Conservation (phyloP, 169 alveolate genomes). For the Plasmodium yoelii region DNA sequence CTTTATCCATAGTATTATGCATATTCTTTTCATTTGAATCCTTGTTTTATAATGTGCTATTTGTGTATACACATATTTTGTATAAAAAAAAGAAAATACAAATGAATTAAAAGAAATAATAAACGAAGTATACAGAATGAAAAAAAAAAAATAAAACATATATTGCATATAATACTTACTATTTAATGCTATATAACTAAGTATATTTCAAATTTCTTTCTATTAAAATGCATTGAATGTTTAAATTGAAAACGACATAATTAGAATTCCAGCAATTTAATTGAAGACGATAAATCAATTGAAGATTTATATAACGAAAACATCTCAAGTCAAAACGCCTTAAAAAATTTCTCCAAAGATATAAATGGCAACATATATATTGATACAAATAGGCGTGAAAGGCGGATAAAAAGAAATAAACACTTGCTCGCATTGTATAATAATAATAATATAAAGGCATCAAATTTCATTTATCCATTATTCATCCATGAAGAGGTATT, state of each 20-base stretch:
- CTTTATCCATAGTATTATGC: background rate
- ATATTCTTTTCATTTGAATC: no score
- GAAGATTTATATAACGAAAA: constrained; percentile 58
- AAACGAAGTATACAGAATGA: background rate
- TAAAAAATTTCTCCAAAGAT: constrained; percentile 57
- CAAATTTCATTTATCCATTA: constrained; percentile 81
- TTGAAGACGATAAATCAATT: constrained; percentile 33
- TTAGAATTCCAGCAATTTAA: constrained; percentile 29
- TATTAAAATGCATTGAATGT: constrained; percentile 14
- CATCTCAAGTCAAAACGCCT: constrained; percentile 6
- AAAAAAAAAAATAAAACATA: background rate
- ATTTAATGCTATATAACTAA: constrained; percentile 11
- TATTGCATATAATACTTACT: constrained; percentile 2
- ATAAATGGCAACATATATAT: constrained; percentile 54
- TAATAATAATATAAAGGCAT: constrained; percentile 79
- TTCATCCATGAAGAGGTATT: constrained; percentile 82
- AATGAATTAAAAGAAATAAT: background rate
- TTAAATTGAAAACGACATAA: constrained; percentile 15
- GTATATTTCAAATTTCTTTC: constrained; percentile 24
- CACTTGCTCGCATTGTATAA: constrained; percentile 60
- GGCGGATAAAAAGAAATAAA: constrained; percentile 68
- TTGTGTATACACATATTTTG: background rate
- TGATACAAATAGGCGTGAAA: constrained; percentile 69
- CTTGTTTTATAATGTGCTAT: no score
- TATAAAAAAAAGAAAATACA: background rate